These are phyloP conservation scores for Suhomyces coccinellae DNA, from an alignment of 1,139 yeast genomes.

Conservation along the genomic window DNA sequence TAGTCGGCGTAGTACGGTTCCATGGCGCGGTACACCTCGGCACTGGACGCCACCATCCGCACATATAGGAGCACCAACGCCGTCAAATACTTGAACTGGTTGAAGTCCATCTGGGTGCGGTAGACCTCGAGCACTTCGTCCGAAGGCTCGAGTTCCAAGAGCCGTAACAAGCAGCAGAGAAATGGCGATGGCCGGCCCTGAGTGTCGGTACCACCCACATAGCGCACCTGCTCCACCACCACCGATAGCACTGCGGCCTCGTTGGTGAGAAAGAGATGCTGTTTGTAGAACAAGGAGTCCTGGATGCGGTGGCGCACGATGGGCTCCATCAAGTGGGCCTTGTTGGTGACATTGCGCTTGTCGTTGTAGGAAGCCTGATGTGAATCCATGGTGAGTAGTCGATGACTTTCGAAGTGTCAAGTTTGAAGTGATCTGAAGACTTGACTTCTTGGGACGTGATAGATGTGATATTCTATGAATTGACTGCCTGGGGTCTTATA, in stretches of 20 bases:
- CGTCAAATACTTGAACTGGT: constrained; percentile 66
- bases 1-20: constrained; percentile 58
- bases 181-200: constrained; percentile 59
- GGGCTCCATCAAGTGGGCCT: constrained; percentile 60
- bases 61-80: constrained; percentile 61
- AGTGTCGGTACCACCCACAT: constrained; percentile 52
- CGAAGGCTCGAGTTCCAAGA: constrained; percentile 64
- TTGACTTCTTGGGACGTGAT: too few relatives aligned
- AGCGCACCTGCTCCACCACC: constrained; percentile 39
- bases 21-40: constrained; percentile 46
- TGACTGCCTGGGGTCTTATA: too few relatives aligned
- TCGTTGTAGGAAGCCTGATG: constrained; percentile 16
- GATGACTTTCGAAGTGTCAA: too few relatives aligned
- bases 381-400: too few relatives aligned
- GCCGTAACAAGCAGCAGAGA: constrained; percentile 60
- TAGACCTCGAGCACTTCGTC: constrained; percentile 53
- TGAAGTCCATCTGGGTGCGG: constrained; percentile 43
- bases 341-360: constrained; percentile 33
- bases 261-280: constrained; percentile 58
- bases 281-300: constrained; percentile 70
- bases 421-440: too few relatives aligned
- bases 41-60: constrained; percentile 49
- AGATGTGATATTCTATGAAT: too few relatives aligned
- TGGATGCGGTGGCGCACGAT: constrained; percentile 67
- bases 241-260: constrained; percentile 45